Evolutionary conservation across 2,329 filamentous ascomycete genomes (phyloP), one percentile per base, ranked within the genome.

Genomic region (Epichloe coenophiala): DNA sequence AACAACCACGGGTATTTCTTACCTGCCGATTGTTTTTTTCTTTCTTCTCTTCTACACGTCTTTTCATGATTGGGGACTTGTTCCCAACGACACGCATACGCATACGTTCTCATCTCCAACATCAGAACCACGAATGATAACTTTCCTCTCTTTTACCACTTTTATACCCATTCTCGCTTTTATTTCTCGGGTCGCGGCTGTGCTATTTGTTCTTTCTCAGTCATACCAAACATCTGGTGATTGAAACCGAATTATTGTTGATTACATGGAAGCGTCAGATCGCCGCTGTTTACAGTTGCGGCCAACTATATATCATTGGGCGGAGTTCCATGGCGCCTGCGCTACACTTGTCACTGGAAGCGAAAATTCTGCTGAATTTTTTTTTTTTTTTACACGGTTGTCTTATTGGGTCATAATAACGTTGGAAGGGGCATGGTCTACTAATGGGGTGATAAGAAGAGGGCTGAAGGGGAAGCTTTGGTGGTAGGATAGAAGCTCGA

Each of bases 241-340:
- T 17, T 45, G 12, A 17, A 33, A 33, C 42, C 9, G 42, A 35
- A 13, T 43, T 48, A 31, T 31, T 11, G 4, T 31, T 4, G 47
- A 41, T 42, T 39, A 19, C 15, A 42, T 27, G 27, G 38, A 27
- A 47, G 38, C 31, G 48, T 23, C 17, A 42, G 40, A 38, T 31
- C 8, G 40, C 11, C 4, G 40, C 17, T 12, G 13, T 42, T 42
- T 15, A 45, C 35, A 12, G 31, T 50, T 46, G 6, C 21, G 38
- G 17, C 27, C 31, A 12, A 35, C 19, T 42, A 39, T 42, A 44
- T 31, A 31, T 31, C 31, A 38, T 23, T 51, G 50, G 42, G 41
- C 51, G 60, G 60, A 55, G 59, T 62, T 56, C 47, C 35, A 46
- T 39, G 57, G 60, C 55, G 54, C 55, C 40, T 27, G 11, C 12